Evolutionary conservation across 495 filamentous ascomycete genomes (phyloP).

Genomic region (Penicillium angulare): DNA sequence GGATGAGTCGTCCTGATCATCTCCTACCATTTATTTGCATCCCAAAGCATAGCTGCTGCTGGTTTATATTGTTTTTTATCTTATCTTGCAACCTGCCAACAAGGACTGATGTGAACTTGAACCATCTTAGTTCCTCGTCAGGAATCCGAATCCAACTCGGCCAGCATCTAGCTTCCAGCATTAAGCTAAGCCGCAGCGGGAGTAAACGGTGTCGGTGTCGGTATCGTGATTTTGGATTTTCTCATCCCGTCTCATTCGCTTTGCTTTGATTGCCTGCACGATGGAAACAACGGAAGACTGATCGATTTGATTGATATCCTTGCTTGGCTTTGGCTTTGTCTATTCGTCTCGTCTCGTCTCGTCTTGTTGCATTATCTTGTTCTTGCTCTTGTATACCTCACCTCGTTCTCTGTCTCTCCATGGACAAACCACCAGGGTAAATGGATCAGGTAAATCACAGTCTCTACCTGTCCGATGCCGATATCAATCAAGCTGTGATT

Average conservation of each 20-base stretch:
- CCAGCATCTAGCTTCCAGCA: background rate
- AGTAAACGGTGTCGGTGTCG: no score
- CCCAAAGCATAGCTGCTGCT: background rate
- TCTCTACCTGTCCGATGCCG: no score
- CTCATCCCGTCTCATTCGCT: background rate
- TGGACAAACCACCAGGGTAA: no score
- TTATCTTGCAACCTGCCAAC: background rate
- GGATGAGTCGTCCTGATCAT: constrained; percentile 19
- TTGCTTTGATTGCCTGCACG: background rate
- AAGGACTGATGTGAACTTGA: constrained; percentile 3
- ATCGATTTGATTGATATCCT: background rate
- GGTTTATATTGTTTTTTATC: background rate
- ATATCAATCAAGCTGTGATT: no score
- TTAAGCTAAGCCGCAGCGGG: constrained; percentile 2
- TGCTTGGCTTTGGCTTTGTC: background rate
- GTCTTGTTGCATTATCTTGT: constrained; percentile 1
- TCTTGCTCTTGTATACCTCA: background rate
- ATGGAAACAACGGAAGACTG: background rate
- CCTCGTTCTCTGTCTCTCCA: background rate
- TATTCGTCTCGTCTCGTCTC: background rate
- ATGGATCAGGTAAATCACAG: no score
- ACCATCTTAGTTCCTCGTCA: background rate
- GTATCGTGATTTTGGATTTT: background rate
- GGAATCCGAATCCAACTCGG: background rate
- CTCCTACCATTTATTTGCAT: constrained; percentile 2